Evolutionary conservation across 441 rosid species (phyloP).

Genomic region (Metrosideros polymorpha): DNA sequence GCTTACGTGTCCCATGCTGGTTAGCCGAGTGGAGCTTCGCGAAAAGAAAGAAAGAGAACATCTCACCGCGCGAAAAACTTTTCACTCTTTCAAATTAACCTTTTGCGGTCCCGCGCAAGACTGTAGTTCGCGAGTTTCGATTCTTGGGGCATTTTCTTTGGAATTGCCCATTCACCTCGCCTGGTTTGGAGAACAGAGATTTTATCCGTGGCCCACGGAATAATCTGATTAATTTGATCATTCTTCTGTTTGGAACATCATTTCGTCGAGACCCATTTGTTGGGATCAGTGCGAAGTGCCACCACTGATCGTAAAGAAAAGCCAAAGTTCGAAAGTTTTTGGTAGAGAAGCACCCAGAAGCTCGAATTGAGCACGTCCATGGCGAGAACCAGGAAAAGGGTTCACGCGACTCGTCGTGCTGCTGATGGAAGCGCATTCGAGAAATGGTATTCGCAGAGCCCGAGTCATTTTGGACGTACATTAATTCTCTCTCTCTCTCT

Average conservation of each 20-base stretch:
- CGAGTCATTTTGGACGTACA: neutral
- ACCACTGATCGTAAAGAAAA: neutral
- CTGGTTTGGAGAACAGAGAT: neutral
- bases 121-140: neutral
- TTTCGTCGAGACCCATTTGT: neutral
- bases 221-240: neutral
- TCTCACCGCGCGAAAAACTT: neutral
- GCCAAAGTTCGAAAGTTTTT: neutral
- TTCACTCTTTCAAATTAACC: neutral
- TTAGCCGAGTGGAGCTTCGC: neutral
- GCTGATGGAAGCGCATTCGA: conserved; percentile 68
- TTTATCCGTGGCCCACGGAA: neutral
- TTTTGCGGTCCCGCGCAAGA: neutral
- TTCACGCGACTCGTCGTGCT: conserved; percentile 54
- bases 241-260: neutral
- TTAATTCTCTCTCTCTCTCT: neutral
- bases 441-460: conserved; percentile 38
- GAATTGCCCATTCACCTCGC: neutral
- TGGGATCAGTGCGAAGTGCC: neutral
- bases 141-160: neutral
- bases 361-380: conserved; percentile 26
- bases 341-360: neutral
- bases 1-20: neutral
- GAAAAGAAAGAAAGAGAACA: neutral
- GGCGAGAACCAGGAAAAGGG: conserved; percentile 64